phyloP scores from a whole-genome alignment of 148 eudicot genomes.

The Rhododendron mucronatum region DNA sequence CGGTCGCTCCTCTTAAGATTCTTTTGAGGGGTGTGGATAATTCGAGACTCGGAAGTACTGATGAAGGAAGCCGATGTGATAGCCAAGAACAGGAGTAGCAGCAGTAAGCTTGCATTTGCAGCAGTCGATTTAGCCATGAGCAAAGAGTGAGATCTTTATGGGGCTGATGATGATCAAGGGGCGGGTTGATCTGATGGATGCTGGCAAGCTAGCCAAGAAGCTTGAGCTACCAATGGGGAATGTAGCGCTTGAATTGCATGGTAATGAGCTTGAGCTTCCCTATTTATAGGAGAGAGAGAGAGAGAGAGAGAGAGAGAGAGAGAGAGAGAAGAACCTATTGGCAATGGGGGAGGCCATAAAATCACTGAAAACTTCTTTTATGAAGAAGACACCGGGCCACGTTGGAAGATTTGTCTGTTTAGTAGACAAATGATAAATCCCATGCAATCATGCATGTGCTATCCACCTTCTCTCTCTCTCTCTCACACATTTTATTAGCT shows the following conservation, averaged over 20 bases:
- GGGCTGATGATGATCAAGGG: not conserved
- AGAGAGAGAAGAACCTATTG: not conserved
- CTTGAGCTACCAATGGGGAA: not conserved
- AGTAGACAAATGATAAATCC: not conserved
- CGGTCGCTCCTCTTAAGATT: not conserved
- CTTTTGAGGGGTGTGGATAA: not conserved
- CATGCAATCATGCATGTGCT: not conserved
- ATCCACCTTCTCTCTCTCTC: too few relatives aligned
- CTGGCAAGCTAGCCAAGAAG: not conserved
- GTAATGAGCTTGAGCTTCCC: not conserved
- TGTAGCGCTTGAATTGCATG: slow-evolving; percentile 1
- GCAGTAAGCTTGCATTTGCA: not conserved
- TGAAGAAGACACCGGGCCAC: not conserved
- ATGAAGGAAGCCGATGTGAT: not conserved
- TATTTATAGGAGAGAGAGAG: slow-evolving; percentile 3
- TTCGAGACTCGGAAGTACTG: slow-evolving; percentile 20
- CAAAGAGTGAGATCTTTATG: not conserved
- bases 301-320: not conserved
- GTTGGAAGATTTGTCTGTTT: not conserved
- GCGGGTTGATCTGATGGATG: not conserved
- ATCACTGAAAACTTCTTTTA: not conserved
- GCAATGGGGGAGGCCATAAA: not conserved
- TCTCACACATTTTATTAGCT: too few relatives aligned
- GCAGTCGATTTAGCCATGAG: slow-evolving; percentile 11
- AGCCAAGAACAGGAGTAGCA: not conserved